Evolutionary conservation across 345 rosid species (phyloP).

Genomic region (Lepidium africanum): DNA sequence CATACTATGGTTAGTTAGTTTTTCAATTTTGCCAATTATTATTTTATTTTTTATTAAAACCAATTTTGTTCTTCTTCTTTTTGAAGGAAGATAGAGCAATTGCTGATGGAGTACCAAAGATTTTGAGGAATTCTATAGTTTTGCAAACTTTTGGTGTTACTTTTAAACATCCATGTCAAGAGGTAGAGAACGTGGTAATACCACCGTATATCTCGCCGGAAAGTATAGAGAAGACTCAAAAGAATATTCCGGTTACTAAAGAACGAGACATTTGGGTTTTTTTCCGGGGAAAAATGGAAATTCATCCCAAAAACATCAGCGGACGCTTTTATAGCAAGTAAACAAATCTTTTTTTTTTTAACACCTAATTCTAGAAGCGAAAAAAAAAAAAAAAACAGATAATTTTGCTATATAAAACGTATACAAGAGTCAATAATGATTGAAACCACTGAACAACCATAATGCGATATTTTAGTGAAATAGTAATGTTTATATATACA

Average conservation of each 20-base stretch:
- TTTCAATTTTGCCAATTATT: background rate
- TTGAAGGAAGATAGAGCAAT: conserved; percentile 72
- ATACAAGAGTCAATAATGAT: too few relatives aligned
- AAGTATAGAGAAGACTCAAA: conserved; percentile 37
- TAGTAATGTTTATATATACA: too few relatives aligned
- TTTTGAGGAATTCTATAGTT: conserved; percentile 61
- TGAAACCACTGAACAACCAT: too few relatives aligned
- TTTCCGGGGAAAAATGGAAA: conserved; percentile 93
- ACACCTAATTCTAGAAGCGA: too few relatives aligned
- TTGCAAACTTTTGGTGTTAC: conserved; percentile 89
- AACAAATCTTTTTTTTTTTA: background rate
- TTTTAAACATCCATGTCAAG: conserved; percentile 77
- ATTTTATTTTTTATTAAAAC: background rate
- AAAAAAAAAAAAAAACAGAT: background rate
- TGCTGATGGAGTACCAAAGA: conserved; percentile 68
- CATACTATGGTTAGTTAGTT: conserved; percentile 59
- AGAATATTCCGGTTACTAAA: conserved; percentile 35
- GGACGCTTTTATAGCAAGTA: conserved; percentile 94
- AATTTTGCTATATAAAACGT: too few relatives aligned
- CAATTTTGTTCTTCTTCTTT: background rate
- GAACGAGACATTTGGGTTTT: conserved; percentile 72
- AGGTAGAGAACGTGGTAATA: conserved; percentile 64
- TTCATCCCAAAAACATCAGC: conserved; percentile 81
- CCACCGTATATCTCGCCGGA: conserved; percentile 82
- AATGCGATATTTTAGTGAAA: too few relatives aligned